These are phyloP conservation scores for Euphrasia confusa DNA, from an alignment of 257 asterid species.

Conservation along the genomic window DNA sequence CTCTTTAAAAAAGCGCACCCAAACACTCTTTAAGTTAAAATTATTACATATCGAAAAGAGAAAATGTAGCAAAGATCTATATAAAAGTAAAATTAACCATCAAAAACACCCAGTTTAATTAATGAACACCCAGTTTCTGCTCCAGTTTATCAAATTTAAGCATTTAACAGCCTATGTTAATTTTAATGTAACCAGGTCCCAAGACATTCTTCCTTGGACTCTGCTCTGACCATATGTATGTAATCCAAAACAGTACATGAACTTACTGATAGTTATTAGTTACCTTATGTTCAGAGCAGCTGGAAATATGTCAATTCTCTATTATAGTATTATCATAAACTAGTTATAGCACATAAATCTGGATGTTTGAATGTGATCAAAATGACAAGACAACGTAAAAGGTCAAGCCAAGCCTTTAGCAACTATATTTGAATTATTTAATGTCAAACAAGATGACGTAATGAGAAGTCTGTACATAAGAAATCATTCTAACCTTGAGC, in stretches of 20 bases:
- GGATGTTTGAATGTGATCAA: constrained; percentile 3
- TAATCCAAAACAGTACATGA: neutral
- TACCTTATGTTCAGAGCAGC: neutral
- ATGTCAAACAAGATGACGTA: constrained; percentile 22
- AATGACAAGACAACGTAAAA: constrained; percentile 3
- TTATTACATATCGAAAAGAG: neutral
- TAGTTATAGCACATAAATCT: constrained; percentile 10
- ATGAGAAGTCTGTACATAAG: constrained; percentile 7
- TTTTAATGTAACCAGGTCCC: neutral
- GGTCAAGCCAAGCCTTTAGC: constrained; percentile 5
- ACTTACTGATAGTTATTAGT: neutral
- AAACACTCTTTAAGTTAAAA: no score
- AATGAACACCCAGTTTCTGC: neutral
- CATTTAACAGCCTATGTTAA: constrained; percentile 6
- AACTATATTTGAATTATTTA: neutral
- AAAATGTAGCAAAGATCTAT: neutral
- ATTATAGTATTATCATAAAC: neutral
- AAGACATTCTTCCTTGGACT: neutral
- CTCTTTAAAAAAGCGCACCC: no score
- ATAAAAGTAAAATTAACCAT: neutral
- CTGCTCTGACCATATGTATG: constrained; percentile 8
- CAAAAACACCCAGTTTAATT: neutral
- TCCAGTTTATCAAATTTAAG: neutral
- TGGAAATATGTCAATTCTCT: neutral
- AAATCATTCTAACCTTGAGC: constrained; percentile 56